These are phyloP conservation scores for Rhizopus arrhizus DNA, from an alignment of 371 early-diverging fungal genomes.

Conservation along the genomic window DNA sequence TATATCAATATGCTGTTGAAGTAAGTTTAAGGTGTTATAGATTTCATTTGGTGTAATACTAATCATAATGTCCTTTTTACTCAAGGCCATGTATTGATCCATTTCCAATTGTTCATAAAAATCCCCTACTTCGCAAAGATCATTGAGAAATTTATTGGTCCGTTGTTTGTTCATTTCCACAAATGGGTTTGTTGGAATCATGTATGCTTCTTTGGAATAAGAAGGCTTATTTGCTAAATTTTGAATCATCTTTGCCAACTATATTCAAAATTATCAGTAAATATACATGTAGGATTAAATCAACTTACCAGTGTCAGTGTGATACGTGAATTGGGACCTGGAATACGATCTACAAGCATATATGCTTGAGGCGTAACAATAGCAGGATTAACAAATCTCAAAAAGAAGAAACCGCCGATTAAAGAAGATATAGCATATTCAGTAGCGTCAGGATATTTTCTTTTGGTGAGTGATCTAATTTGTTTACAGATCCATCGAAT, in stretches of 20 bases:
- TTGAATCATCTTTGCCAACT: constrained; percentile 91
- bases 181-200: constrained; percentile 86
- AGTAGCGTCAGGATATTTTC: constrained; percentile 83
- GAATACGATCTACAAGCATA: constrained; percentile 82
- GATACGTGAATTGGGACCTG: constrained; percentile 72
- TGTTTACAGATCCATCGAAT: constrained; percentile 97
- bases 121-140: constrained; percentile 91
- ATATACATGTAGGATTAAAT: neutral
- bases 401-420: constrained; percentile 93
- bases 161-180: constrained; percentile 86
- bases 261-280: constrained; percentile 5
- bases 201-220: constrained; percentile 89
- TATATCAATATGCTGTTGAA: constrained; percentile 78
- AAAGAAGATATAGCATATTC: constrained; percentile 83
- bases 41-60: constrained; percentile 92
- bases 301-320: constrained; percentile 69
- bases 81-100: constrained; percentile 95
- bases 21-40: constrained; percentile 81
- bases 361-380: constrained; percentile 91
- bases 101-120: constrained; percentile 94
- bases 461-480: constrained; percentile 82
- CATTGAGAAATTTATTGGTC: constrained; percentile 86
- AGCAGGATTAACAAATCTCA: constrained; percentile 92
- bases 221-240: constrained; percentile 93
- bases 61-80: constrained; percentile 83